Base-by-base conservation (phyloP, 306 rosid species). In the Senna tora region DNA sequence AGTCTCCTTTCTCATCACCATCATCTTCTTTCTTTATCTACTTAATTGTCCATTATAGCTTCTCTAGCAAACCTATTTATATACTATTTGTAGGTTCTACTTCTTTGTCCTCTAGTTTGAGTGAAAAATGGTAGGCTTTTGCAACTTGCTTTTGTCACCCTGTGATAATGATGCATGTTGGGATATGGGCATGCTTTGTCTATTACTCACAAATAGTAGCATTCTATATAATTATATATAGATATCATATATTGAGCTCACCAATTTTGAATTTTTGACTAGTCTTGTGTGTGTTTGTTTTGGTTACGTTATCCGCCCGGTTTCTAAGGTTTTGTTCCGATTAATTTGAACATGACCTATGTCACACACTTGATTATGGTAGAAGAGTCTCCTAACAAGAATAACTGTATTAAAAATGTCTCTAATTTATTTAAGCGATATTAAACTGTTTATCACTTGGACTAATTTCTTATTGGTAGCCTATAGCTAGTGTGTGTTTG, bases 1-100 rank as follows among this genome's bases (percentile, higher is more conserved):
- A 64, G 65, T 36, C 65, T 46, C 2, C 77, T 30, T 65, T 32
- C 65, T 80, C 75, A 5, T 45, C 74, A 65, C 28, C 74, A 71
- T 75, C 46, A n/a, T n/a, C n/a, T n/a, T n/a, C n/a, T n/a, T 70
- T 70, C 32, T 75, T 43, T 4, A 70, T 32, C 70, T 28, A n/a
- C n/a, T n/a, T n/a, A n/a, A n/a, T n/a, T 63, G 49, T 12, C 6
- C 49, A 69, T 65, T 70, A 7, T 59, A 6, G 4, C 16, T 57
- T 69, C 68, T 38, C 74, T 15, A 36, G 64, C 50, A 60, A 42
- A 7, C 65, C 73, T 69, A 54, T 62, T 79, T 74, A 60, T 61
- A 68, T 60, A 67, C 3, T 1, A 25, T 1, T n/a, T n/a, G 22
- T 4, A 61, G 19, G 14, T 36, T 61, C 67, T 34, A 25, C 17